These are phyloP conservation scores for Aspergillus leporis DNA, from an alignment of 495 filamentous ascomycete species.

Conservation along the genomic window DNA sequence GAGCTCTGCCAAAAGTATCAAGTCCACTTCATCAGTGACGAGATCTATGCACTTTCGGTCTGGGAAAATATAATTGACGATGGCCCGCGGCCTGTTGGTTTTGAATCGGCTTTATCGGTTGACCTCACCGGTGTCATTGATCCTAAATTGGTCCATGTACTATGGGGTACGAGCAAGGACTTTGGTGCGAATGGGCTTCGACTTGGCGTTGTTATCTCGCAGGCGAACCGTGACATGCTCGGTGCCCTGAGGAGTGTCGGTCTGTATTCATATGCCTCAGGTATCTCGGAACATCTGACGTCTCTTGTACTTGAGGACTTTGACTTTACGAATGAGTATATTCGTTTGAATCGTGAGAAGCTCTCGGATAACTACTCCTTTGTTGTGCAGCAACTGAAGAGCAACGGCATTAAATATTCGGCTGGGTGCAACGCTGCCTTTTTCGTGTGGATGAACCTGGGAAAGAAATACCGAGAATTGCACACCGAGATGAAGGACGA, in stretches of 20 bases:
- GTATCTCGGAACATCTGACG: slow-evolving; percentile 44
- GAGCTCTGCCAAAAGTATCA: slow-evolving; percentile 53
- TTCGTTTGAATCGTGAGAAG: slow-evolving; percentile 36
- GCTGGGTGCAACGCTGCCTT: slow-evolving; percentile 50
- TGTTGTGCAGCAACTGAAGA: slow-evolving; percentile 35
- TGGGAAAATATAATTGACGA: slow-evolving; percentile 41
- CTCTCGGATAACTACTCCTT: slow-evolving; percentile 39
- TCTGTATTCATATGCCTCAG: slow-evolving; percentile 49
- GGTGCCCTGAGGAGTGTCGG: slow-evolving; percentile 36
- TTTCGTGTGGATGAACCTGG: slow-evolving; percentile 62
- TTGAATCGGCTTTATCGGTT: slow-evolving; percentile 55
- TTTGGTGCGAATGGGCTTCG: slow-evolving; percentile 58
- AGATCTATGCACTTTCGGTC: slow-evolving; percentile 61
- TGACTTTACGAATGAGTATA: slow-evolving; percentile 46
- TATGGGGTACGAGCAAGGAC: slow-evolving; percentile 65
- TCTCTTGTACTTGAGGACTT: slow-evolving; percentile 48
- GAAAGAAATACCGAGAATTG: slow-evolving; percentile 34
- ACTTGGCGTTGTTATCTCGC: slow-evolving; percentile 54
- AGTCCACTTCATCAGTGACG: slow-evolving; percentile 62
- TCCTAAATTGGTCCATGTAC: slow-evolving; percentile 52
- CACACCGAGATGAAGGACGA: slow-evolving; percentile 27
- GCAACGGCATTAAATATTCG: slow-evolving; percentile 42
- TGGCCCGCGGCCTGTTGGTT: slow-evolving; percentile 30
- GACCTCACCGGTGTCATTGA: slow-evolving; percentile 50
- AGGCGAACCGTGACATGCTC: slow-evolving; percentile 41